These are phyloP conservation scores for Apophysomyces variabilis DNA, from an alignment of 371 early-diverging fungal species.

Conservation along the genomic window DNA sequence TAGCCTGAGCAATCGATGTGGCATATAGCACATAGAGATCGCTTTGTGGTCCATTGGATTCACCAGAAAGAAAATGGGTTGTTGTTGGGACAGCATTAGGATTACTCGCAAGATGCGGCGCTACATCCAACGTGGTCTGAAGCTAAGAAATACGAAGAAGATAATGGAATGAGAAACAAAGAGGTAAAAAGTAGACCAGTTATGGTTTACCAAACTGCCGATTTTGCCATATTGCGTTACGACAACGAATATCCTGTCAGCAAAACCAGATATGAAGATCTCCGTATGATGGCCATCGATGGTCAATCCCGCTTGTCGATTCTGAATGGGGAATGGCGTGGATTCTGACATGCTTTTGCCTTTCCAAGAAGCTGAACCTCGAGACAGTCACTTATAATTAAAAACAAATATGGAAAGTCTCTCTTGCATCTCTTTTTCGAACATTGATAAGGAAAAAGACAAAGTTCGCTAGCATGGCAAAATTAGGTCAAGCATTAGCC, in stretches of 20 bases:
- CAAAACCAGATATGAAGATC: constrained; percentile 61
- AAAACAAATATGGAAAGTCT: too few species aligned
- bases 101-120: constrained; percentile 46
- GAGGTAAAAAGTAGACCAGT: not conserved
- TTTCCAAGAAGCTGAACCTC: too few species aligned
- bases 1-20: constrained; percentile 66
- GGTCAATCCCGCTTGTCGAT: constrained; percentile 57
- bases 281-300: constrained; percentile 69
- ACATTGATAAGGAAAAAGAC: not conserved
- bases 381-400: too few species aligned
- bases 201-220: constrained; percentile 59
- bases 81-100: constrained; percentile 55
- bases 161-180: not conserved
- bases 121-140: constrained; percentile 51
- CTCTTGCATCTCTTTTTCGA: not conserved
- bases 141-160: constrained; percentile 30
- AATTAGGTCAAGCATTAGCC: constrained; percentile 39
- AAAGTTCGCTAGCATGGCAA: constrained; percentile 22
- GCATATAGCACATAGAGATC: constrained; percentile 69
- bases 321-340: constrained; percentile 55
- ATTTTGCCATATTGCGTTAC: constrained; percentile 68
- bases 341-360: not conserved
- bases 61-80: constrained; percentile 56
- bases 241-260: constrained; percentile 68
- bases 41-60: constrained; percentile 53